Base-by-base conservation (phyloP, 2,329 filamentous ascomycete species). In the Hymenoscyphus infarciens region DNA sequence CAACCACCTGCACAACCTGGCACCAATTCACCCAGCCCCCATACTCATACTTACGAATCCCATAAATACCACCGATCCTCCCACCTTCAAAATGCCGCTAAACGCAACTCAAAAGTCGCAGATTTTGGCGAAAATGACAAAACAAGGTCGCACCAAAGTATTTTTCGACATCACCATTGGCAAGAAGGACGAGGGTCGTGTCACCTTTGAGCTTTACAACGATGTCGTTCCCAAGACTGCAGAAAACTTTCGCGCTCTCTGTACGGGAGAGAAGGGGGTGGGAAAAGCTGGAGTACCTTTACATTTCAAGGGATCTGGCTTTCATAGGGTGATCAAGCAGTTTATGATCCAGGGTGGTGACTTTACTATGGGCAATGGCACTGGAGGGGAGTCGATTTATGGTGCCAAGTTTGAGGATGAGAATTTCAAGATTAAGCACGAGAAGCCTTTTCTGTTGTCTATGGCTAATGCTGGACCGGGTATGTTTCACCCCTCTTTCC, bases 311-410 rank as follows among this genome's bases (percentile, higher is more conserved):
- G 90, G 91, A 70, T 96, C 91, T 65, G 82, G 81, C 71, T 98
- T 99, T 83, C 94, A 99, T 82, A 90, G 94, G 59, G 90, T 99
- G 68, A 99, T 99, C 81, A 97, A 97, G 83, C 86, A 91, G 73
- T 99, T 99, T 79, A 98, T 99, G 94, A 95, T 97, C 74, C 90
- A 97, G 80, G 93, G 95, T 74, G 94, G 95, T 78, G 95, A 98
- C 77, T 99, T 99, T 77, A 99, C 94, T 57, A 88, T 86, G 61
- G 92, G 92, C 75, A 94, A 98, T 75, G 95, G 94, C 68, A 98
- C 94, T 29, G 94, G 94, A 68, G 94, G 94, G 73, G 95, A 98
- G 81, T 95, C 90, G 67, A 98, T 99, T 77, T 99, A 98, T 75
- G 94, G 94, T 74, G 90, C 90, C 76, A 98, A 97, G 80, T 99